Base-by-base conservation (phyloP, 352 stramenopile genomes). In the Globisporangium heterothallicum region DNA sequence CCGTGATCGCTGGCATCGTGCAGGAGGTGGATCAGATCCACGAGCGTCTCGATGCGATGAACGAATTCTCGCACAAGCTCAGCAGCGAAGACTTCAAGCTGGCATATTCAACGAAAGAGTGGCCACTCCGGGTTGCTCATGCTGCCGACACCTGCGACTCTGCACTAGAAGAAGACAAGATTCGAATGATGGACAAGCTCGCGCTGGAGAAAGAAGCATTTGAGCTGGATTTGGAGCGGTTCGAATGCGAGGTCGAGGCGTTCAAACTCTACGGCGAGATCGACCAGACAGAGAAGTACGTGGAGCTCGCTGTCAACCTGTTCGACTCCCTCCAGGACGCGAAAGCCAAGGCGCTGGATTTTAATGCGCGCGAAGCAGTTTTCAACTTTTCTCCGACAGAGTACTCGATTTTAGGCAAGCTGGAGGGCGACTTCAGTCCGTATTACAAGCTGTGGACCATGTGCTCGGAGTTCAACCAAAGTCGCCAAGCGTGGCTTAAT, bases 391-490 rank as follows among this genome's bases (percentile, higher is more conserved):
- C 84, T 7, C 85, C 86, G 13, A 97, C 90, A 0, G 91, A 98
- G 32, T 98, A 97, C 58, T 76, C 80, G 25, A 71, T 95, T 18
- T 56, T 98, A 16, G 57, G 58, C 26, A 88, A 92, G 45, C 68
- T 97, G 14, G 86, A 97, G 58, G 63, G 58, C 1, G 81, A 97
- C 44, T 95, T 97, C 34, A 60, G 76, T 12, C 90, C 88, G 21
- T 97, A 96, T 66, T 97, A 95, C 58, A 94, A 96, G 55, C 78
- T 98, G 4, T 98, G 93, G 92, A 98, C 89, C 8, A 97, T 97
- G 88, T 94, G 92, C 56, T 92, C 78, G 32, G 92, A 98, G 59
- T 98, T 97, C 62, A 82, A 96, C 49, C 78, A 88, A 47, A 97
- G 72, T 49, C 86, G 82, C 13, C 87, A 97, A 53, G 74, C 90